These are phyloP conservation scores for Pugionium dolabratum DNA, from an alignment of 345 rosid genomes.

Conservation along the genomic window DNA sequence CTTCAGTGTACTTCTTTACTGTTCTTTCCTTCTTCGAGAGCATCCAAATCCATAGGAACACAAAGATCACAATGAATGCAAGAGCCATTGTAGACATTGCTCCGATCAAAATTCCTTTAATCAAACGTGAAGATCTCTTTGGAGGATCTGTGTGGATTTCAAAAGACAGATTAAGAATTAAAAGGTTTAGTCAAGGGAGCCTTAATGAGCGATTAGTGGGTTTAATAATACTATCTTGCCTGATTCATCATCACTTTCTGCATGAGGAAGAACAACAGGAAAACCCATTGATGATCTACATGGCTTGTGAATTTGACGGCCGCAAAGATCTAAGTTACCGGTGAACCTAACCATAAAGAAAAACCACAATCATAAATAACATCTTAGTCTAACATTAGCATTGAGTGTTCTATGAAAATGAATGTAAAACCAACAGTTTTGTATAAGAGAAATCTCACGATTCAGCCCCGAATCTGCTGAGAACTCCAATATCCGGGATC, in stretches of 20 bases:
- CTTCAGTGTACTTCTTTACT: slow-evolving; percentile 86
- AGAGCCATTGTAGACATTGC: slow-evolving; percentile 76
- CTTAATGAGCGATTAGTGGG: background rate
- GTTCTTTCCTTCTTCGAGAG: slow-evolving; percentile 89
- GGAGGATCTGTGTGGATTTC: slow-evolving; percentile 27
- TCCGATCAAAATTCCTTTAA: slow-evolving; percentile 85
- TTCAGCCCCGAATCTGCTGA: slow-evolving; percentile 67
- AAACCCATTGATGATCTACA: slow-evolving; percentile 96
- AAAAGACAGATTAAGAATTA: slow-evolving; percentile 24
- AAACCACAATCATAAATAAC: background rate
- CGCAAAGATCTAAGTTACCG: slow-evolving; percentile 89
- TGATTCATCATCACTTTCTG: slow-evolving; percentile 74
- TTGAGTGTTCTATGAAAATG: background rate
- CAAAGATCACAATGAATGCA: slow-evolving; percentile 63
- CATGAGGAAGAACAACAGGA: slow-evolving; percentile 94
- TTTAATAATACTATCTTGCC: slow-evolving; percentile 35
- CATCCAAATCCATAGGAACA: slow-evolving; percentile 71
- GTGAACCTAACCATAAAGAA: slow-evolving; percentile 47
- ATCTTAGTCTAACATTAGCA: background rate
- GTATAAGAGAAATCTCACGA: slow-evolving; percentile 56
- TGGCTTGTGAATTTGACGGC: slow-evolving; percentile 83
- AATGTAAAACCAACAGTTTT: slow-evolving; percentile 9
- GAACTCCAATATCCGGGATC: slow-evolving; percentile 83
- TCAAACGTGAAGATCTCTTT: slow-evolving; percentile 79
- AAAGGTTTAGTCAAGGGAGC: background rate